phyloP scores from a whole-genome alignment of 2,329 filamentous ascomycete genomes.

The Trichoderma gracile region DNA sequence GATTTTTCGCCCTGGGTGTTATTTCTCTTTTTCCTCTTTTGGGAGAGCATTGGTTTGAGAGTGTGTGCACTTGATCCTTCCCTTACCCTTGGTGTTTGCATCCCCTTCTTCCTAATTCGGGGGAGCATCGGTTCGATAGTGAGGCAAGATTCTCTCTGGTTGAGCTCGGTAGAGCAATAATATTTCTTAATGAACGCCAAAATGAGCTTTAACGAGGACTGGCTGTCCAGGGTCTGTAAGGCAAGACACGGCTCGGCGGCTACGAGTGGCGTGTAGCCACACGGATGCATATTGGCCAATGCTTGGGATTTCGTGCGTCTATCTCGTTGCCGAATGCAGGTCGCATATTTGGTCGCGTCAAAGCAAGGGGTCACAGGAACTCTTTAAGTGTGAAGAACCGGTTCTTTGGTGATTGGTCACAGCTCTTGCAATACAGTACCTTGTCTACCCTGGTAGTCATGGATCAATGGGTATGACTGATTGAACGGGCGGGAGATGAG shows the following conservation, averaged over 20 bases:
- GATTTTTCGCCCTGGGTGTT: slow-evolving; percentile 26
- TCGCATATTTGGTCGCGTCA: slow-evolving; percentile 25
- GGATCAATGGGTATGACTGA: too few species aligned
- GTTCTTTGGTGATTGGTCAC: neutral
- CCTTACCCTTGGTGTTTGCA: too few species aligned
- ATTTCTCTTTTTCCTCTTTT: neutral
- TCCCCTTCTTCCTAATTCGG: neutral
- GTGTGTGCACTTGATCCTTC: too few species aligned
- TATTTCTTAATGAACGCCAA: neutral
- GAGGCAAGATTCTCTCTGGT: neutral
- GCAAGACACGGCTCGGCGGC: neutral
- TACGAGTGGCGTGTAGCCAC: neutral
- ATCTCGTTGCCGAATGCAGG: slow-evolving; percentile 15
- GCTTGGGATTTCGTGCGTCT: slow-evolving; percentile 10
- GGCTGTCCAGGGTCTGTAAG: neutral
- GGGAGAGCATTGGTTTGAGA: too few species aligned
- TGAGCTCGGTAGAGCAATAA: too few species aligned
- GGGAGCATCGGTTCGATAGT: neutral
- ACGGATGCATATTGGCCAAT: neutral
- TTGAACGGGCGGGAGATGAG: too few species aligned
- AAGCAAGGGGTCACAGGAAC: neutral
- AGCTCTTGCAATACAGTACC: too few species aligned
- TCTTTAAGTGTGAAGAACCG: too few species aligned
- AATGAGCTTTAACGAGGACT: neutral
- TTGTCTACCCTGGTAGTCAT: neutral